Evolutionary conservation across 1,139 yeast genomes (phyloP).

Genomic region (Candida frijolesensis): DNA sequence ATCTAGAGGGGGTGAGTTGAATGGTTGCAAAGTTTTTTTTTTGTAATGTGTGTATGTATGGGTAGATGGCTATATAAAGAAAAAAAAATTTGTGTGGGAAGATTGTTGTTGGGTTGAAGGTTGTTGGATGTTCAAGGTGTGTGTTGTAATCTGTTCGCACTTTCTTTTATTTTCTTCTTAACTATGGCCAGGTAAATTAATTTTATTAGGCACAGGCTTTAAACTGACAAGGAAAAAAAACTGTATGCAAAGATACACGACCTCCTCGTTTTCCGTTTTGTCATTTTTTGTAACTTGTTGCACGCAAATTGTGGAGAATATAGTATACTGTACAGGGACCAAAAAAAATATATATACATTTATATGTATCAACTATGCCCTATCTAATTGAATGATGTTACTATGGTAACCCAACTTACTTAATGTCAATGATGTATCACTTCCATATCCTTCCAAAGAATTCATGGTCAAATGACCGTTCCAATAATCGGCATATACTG

Average conservation of each 20-base stretch:
- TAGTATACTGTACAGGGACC: neutral
- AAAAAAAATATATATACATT: neutral
- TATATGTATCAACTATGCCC: conserved; percentile 45
- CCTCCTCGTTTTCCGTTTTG: neutral
- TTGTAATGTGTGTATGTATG: neutral
- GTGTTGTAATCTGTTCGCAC: neutral
- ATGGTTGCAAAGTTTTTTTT: conserved; percentile 6
- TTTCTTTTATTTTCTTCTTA: neutral
- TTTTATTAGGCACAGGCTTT: no score
- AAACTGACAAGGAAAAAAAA: neutral
- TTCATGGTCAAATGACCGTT: conserved; percentile 84
- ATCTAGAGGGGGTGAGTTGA: conserved; percentile 3
- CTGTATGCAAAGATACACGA: neutral
- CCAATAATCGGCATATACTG: conserved; percentile 95
- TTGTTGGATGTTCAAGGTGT: neutral
- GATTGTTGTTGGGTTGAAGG: neutral
- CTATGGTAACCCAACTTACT: conserved; percentile 75
- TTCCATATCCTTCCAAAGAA: conserved; percentile 87
- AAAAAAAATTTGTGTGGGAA: neutral
- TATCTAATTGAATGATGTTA: conserved; percentile 68
- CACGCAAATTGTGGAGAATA: neutral
- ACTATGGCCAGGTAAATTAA: conserved; percentile 3
- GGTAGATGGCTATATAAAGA: neutral
- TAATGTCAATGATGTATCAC: conserved; percentile 79
- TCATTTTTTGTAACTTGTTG: neutral